Evolutionary conservation across 768 basidiomycete species (phyloP).

Genomic region (Pseudohyphozyma bogoriensis): DNA sequence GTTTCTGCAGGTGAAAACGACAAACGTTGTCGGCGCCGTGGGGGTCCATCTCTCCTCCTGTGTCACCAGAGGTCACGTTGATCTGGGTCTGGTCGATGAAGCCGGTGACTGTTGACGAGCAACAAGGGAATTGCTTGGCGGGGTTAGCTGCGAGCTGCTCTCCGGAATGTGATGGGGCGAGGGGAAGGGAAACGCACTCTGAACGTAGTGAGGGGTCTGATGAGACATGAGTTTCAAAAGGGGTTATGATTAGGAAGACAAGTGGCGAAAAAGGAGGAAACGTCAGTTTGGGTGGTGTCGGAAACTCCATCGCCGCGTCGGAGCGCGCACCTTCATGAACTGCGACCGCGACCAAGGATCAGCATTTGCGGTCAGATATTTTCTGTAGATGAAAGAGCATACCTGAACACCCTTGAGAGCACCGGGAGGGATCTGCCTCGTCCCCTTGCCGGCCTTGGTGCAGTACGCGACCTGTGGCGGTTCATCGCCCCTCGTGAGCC

Average conservation of each 20-base stretch:
- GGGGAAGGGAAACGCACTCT: constrained; percentile 1
- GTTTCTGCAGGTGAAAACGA: neutral
- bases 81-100: constrained; percentile 54
- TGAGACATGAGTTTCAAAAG: neutral
- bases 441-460: constrained; percentile 48
- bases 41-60: constrained; percentile 60
- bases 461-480: constrained; percentile 39
- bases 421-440: constrained; percentile 60
- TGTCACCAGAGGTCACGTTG: constrained; percentile 48
- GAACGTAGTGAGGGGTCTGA: constrained; percentile 43
- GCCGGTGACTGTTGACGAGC: constrained; percentile 44
- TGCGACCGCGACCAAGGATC: too few species aligned
- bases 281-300: neutral
- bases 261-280: too few species aligned
- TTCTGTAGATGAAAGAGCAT: too few species aligned
- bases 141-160: constrained; percentile 22
- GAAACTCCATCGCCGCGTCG: neutral
- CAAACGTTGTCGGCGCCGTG: constrained; percentile 58
- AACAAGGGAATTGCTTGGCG: too few species aligned
- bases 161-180: constrained; percentile 43
- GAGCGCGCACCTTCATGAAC: constrained; percentile 40
- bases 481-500: constrained; percentile 24
- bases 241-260: too few species aligned
- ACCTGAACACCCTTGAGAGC: constrained; percentile 56
- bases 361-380: too few species aligned